These are phyloP conservation scores for Astrocystis sublimbata DNA, from an alignment of 495 filamentous ascomycete species.

Conservation along the genomic window DNA sequence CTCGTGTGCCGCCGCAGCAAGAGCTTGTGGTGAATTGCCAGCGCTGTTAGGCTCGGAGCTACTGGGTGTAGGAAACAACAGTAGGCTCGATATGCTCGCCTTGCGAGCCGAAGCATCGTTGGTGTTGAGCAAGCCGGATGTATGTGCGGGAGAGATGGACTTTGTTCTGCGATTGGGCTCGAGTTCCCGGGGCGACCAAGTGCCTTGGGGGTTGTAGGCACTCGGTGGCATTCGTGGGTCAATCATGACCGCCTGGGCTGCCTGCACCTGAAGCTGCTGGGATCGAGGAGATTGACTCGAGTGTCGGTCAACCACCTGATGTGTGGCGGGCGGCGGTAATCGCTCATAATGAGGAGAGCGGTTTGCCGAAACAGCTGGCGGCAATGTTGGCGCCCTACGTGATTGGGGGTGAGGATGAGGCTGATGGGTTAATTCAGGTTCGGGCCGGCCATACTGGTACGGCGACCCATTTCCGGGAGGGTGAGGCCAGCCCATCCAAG, in stretches of 20 bases:
- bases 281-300: slow-evolving; percentile 38
- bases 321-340: slow-evolving; percentile 21
- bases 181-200: slow-evolving; percentile 31
- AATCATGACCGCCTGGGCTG: slow-evolving; percentile 36
- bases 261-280: slow-evolving; percentile 37
- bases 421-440: slow-evolving; percentile 25
- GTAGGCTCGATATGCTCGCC: slow-evolving; percentile 39
- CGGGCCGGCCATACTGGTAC: slow-evolving; percentile 22
- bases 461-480: slow-evolving; percentile 51
- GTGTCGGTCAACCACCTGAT: slow-evolving; percentile 15
- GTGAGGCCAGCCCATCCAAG: slow-evolving; percentile 62
- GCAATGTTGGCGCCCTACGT: slow-evolving; percentile 28
- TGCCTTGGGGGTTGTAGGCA: slow-evolving; percentile 32
- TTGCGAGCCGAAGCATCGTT: slow-evolving; percentile 29
- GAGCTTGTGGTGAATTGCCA: slow-evolving; percentile 36
- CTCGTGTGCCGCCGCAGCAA: slow-evolving; percentile 27
- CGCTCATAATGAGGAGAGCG: slow-evolving; percentile 22
- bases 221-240: slow-evolving; percentile 33
- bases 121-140: slow-evolving; percentile 25
- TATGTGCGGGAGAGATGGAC: slow-evolving; percentile 38
- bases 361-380: slow-evolving; percentile 22
- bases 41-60: slow-evolving; percentile 44
- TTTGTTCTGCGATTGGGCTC: slow-evolving; percentile 29
- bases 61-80: slow-evolving; percentile 34
- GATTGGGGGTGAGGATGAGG: slow-evolving; percentile 25